phyloP scores from a whole-genome alignment of 768 basidiomycete genomes.

The Trametes coccinea region DNA sequence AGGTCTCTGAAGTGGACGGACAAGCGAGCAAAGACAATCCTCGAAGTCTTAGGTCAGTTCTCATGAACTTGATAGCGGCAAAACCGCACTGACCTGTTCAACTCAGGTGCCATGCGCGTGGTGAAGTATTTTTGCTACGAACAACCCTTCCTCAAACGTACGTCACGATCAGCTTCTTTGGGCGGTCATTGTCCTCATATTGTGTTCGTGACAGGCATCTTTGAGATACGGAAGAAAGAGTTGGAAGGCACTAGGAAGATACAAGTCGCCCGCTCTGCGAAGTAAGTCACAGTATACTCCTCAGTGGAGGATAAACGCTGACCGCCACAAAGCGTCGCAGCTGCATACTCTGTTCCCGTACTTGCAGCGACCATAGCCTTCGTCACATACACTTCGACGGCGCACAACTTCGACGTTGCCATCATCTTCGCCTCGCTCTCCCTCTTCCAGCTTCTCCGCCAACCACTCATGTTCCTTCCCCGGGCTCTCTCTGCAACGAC shows the following conservation, averaged over 20 bases:
- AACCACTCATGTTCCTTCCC: constrained; percentile 69
- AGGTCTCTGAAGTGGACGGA: constrained; percentile 64
- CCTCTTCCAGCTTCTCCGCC: constrained; percentile 64
- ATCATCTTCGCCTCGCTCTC: constrained; percentile 68
- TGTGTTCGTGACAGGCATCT: constrained; percentile 56
- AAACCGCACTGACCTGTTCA: not conserved
- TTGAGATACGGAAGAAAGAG: constrained; percentile 53
- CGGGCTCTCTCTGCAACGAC: constrained; percentile 61
- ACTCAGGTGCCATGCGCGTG: constrained; percentile 61
- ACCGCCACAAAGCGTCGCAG: constrained; percentile 42
- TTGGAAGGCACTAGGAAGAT: constrained; percentile 57
- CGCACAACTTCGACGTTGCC: constrained; percentile 59
- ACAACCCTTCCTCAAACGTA: constrained; percentile 62
- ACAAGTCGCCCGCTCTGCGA: constrained; percentile 60
- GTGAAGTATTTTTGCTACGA: constrained; percentile 80
- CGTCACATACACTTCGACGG: constrained; percentile 60
- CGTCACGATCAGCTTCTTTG: too few relatives aligned
- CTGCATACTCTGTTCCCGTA: constrained; percentile 60
- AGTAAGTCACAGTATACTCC: constrained; percentile 39
- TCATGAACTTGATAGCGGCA: not conserved
- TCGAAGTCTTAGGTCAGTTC: constrained; percentile 57
- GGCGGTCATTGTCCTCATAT: too few relatives aligned
- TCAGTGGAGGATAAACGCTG: constrained; percentile 6
- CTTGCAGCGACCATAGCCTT: constrained; percentile 68
- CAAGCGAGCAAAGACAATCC: constrained; percentile 58